phyloP scores from a whole-genome alignment of 106 monocot genomes.

The Iris macrosiphon region DNA sequence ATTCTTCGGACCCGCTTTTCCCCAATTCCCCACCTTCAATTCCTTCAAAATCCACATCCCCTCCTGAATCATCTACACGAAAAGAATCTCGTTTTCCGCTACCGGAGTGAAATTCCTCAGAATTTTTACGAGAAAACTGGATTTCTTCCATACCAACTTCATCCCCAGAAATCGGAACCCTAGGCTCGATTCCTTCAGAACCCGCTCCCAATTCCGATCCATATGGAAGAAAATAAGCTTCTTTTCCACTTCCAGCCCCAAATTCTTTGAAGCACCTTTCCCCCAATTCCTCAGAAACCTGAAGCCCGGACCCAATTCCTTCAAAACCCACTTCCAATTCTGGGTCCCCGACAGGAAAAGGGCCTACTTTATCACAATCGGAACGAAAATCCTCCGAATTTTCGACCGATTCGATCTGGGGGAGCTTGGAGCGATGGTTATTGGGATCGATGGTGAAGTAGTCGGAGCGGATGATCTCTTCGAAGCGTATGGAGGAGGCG shows the following conservation, averaged over 20 bases:
- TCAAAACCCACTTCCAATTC: constrained; percentile 5
- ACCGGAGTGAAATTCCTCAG: too few species aligned
- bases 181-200: constrained; percentile 4
- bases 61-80: neutral
- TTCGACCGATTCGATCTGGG: constrained; percentile 15
- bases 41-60: constrained; percentile 5
- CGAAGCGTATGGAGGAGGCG: neutral
- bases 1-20: neutral
- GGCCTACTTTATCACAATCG: constrained; percentile 5
- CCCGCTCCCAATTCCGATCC: neutral
- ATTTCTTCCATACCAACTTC: constrained; percentile 1
- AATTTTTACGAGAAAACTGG: too few species aligned
- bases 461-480: constrained; percentile 21
- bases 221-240: neutral
- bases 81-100: neutral
- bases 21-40: neutral
- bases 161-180: neutral
- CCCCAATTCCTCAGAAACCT: neutral
- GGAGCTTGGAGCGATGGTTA: constrained; percentile 21
- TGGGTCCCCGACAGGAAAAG: constrained; percentile 2
- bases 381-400: constrained; percentile 10
- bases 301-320: neutral
- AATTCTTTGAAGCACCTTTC: neutral
- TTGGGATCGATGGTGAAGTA: constrained; percentile 42
- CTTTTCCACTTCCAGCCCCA: neutral